Evolutionary conservation across 371 early-diverging fungal species (phyloP).

Genomic region (Mucor circinelloides): DNA sequence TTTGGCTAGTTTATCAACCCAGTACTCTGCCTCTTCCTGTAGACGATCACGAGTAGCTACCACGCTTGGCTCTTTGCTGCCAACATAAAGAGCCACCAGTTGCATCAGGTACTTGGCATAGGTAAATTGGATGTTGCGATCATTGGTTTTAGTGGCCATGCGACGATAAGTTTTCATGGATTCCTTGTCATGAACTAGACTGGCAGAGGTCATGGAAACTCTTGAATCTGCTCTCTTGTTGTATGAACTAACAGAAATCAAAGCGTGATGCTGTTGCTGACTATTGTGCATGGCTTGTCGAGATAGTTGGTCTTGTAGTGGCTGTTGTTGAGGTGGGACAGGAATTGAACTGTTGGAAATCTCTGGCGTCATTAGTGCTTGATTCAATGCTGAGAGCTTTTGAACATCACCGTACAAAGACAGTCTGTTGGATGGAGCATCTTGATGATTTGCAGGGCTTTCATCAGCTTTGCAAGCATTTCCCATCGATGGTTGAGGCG

Average conservation of each 20-base stretch:
- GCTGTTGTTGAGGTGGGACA: neutral
- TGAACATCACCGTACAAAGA: slow-evolving; percentile 11
- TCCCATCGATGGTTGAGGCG: neutral
- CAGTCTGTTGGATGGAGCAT: neutral
- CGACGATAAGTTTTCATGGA: slow-evolving; percentile 66
- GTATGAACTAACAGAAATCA: neutral
- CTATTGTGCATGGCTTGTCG: neutral
- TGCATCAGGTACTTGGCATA: slow-evolving; percentile 69
- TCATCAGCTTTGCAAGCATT: neutral
- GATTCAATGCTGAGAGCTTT: slow-evolving; percentile 7
- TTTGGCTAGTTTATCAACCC: slow-evolving; percentile 71
- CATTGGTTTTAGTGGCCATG: slow-evolving; percentile 71
- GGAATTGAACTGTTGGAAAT: neutral
- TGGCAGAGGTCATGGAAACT: slow-evolving; percentile 38
- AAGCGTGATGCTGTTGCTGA: neutral
- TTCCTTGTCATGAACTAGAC: slow-evolving; percentile 52
- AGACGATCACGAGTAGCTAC: slow-evolving; percentile 15
- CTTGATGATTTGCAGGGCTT: neutral
- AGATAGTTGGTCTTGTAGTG: neutral
- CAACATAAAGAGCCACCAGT: slow-evolving; percentile 26
- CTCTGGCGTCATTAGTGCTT: slow-evolving; percentile 14
- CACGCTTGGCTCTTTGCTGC: neutral
- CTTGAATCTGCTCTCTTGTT: neutral
- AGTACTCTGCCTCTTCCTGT: slow-evolving; percentile 64
- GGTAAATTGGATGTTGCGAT: slow-evolving; percentile 64